Percentiles rank a stretch among this genome's conserved stretches.
These are phyloP conservation scores for Dendrocalamus latiflorus DNA, from an alignment of 202 grass and related monocot species.

Conservation along the genomic window DNA sequence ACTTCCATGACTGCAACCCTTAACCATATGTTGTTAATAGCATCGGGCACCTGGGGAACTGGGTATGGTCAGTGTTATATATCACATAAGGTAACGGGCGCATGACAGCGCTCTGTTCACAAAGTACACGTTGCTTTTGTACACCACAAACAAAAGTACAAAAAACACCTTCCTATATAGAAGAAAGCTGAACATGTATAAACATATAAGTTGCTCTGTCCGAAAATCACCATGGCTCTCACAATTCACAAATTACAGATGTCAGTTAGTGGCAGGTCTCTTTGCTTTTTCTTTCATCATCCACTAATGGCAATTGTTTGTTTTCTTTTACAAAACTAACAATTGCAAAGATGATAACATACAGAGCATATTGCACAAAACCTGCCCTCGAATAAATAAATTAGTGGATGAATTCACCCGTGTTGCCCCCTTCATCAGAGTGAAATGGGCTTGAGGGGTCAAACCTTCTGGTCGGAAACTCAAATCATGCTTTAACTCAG, in stretches of 20 bases:
- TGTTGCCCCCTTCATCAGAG: conserved; percentile 8
- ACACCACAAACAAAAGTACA: neutral
- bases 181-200: no score
- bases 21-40: no score
- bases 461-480: conserved; percentile 22
- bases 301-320: conserved; percentile 5
- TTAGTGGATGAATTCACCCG: conserved; percentile 34
- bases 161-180: no score
- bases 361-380: conserved; percentile 45
- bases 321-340: conserved; percentile 23
- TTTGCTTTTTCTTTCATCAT: neutral
- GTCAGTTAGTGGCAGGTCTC: neutral
- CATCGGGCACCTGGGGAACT: no score
- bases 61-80: no score
- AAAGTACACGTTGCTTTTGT: neutral
- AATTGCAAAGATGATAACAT: conserved; percentile 15
- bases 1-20: no score
- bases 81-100: neutral
- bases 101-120: neutral
- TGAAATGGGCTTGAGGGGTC: conserved; percentile 9
- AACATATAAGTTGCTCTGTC: neutral
- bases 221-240: neutral
- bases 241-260: neutral
- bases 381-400: conserved; percentile 34
- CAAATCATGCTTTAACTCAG: conserved; percentile 24